A percentile compares a stretch with the other conserved stretches of the same genome.
Conservation (phyloP, 1,284 basidiomycete genomes). For the Heterobasidion occidentale region DNA sequence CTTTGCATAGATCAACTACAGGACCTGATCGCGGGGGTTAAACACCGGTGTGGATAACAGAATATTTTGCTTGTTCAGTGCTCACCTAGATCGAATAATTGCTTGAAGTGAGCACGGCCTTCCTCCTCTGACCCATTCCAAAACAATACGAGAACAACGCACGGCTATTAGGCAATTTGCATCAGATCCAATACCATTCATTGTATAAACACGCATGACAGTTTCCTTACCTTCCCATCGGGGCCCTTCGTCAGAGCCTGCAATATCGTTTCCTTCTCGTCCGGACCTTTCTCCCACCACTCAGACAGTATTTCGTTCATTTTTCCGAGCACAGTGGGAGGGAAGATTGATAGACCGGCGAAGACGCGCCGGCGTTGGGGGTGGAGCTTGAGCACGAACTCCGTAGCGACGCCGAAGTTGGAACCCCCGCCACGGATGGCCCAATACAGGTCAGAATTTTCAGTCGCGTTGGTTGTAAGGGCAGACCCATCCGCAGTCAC, state of each 20-base stretch:
- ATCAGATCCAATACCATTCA: neutral
- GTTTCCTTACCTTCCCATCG: slow-evolving; percentile 7
- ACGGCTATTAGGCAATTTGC: slow-evolving; percentile 18
- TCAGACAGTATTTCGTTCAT: neutral
- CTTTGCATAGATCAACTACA: slow-evolving; percentile 26
- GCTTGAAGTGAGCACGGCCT: slow-evolving; percentile 33
- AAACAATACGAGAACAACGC: slow-evolving; percentile 28
- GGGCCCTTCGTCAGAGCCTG: slow-evolving; percentile 5
- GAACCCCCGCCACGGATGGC: slow-evolving; percentile 48
- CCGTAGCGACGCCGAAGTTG: slow-evolving; percentile 51
- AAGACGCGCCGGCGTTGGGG: slow-evolving; percentile 37
- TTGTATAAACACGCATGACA: neutral
- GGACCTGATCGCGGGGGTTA: slow-evolving; percentile 18
- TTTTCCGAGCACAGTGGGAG: slow-evolving; percentile 6
- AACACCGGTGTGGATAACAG: too few species aligned
- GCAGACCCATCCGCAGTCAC: slow-evolving; percentile 41
- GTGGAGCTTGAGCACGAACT: slow-evolving; percentile 43
- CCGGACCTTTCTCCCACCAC: slow-evolving; percentile 1
- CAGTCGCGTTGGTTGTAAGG: slow-evolving; percentile 30
- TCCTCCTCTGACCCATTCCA: slow-evolving; percentile 40
- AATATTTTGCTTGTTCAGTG: too few species aligned
- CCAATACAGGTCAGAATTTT: slow-evolving; percentile 50
- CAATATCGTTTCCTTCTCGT: slow-evolving; percentile 5
- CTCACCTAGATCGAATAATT: slow-evolving; percentile 32
- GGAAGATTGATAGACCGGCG: slow-evolving; percentile 29